These are phyloP conservation scores for Lasiodiplodia citricola DNA, from an alignment of 2,329 filamentous ascomycete species.

Conservation along the genomic window DNA sequence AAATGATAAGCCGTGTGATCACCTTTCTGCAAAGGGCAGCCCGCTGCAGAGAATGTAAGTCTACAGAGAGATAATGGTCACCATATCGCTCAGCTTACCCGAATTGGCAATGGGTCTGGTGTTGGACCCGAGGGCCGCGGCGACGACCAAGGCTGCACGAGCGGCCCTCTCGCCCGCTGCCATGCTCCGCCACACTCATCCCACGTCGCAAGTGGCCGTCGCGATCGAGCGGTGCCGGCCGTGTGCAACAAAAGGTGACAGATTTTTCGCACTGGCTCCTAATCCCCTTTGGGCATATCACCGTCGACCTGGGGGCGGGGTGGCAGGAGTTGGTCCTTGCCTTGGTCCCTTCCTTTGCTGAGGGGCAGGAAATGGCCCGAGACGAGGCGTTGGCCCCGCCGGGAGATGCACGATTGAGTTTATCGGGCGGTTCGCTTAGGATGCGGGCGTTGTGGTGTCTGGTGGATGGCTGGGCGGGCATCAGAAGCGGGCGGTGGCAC, in stretches of 20 bases:
- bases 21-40: no score
- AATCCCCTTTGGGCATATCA: not conserved
- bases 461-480: conserved; percentile 17
- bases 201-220: not conserved
- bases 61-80: no score
- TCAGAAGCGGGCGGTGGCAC: not conserved
- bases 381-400: not conserved
- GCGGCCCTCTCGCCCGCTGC: not conserved
- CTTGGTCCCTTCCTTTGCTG: not conserved
- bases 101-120: not conserved
- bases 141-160: no score
- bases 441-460: not conserved
- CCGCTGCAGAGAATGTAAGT: no score
- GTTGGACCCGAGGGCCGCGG: not conserved
- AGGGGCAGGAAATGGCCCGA: not conserved
- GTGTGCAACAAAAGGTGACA: not conserved
- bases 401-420: conserved; percentile 25
- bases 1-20: no score
- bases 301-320: not conserved
- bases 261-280: not conserved
- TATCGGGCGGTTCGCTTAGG: conserved; percentile 23
- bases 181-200: not conserved
- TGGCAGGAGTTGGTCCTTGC: conserved; percentile 3
- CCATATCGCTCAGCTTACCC: not conserved
- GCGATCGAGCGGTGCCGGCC: conserved; percentile 9